These are phyloP conservation scores for Silene uniflora DNA, from an alignment of 148 eudicot species.

Conservation along the genomic window DNA sequence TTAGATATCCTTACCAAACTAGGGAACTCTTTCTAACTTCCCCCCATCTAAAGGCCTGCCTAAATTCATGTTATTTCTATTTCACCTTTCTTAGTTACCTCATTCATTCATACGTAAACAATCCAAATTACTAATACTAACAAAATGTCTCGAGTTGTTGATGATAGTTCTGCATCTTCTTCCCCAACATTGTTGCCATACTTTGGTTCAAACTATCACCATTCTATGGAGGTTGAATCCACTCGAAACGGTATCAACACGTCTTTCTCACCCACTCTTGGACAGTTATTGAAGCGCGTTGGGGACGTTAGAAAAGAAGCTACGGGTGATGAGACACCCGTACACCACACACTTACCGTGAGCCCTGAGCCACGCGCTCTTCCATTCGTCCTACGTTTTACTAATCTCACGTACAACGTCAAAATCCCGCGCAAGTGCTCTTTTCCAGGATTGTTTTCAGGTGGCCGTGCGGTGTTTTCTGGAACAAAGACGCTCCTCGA, in stretches of 20 bases:
- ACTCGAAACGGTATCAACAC: not conserved
- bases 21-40: not conserved
- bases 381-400: constrained; percentile 41
- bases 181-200: constrained; percentile 25
- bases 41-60: not conserved
- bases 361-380: constrained; percentile 44
- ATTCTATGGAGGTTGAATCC: constrained; percentile 25
- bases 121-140: not conserved
- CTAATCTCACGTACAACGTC: constrained; percentile 36
- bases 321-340: constrained; percentile 70
- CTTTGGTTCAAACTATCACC: constrained; percentile 14
- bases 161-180: constrained; percentile 31
- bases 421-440: constrained; percentile 32
- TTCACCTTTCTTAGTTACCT: not conserved
- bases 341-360: constrained; percentile 49
- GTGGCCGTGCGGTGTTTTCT: constrained; percentile 13
- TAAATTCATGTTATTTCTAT: not conserved
- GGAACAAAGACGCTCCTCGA: constrained; percentile 51
- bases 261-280: constrained; percentile 61
- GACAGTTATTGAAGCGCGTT: constrained; percentile 59
- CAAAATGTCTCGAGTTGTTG: constrained; percentile 28
- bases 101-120: not conserved
- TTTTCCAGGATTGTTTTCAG: constrained; percentile 7
- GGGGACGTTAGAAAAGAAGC: constrained; percentile 59
- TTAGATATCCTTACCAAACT: no score